A percentile compares a stretch with the other conserved stretches of the same genome.
Evolutionary conservation across 225 moss, liverwort and hornwort species (phyloP).

Genomic region (Ulota crispa): DNA sequence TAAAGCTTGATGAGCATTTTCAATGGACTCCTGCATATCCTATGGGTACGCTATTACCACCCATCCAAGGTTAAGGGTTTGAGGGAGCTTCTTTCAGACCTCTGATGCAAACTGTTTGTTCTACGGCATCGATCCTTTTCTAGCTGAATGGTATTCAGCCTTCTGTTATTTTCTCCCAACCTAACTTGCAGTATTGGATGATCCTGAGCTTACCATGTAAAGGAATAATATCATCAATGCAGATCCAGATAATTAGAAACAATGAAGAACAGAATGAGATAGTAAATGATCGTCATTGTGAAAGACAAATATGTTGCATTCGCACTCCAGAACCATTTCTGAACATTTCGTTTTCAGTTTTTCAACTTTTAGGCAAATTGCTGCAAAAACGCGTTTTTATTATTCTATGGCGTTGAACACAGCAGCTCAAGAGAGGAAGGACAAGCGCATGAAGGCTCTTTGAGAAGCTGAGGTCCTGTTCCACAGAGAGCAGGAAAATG

Average conservation of each 20-base stretch:
- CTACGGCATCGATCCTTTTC: background rate
- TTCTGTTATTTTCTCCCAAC: background rate
- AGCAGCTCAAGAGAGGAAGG: slow-evolving; percentile 42
- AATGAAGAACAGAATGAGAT: background rate
- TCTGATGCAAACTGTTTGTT: background rate
- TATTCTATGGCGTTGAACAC: slow-evolving; percentile 37
- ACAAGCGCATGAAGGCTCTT: slow-evolving; percentile 36
- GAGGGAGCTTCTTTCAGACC: background rate
- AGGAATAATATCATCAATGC: background rate
- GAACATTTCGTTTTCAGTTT: background rate
- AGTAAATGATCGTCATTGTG: background rate
- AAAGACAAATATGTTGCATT: background rate
- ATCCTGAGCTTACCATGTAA: background rate
- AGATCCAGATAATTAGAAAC: background rate
- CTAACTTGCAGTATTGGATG: background rate
- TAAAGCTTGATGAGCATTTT: slow-evolving; percentile 18
- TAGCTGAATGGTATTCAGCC: background rate
- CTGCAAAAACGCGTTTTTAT: slow-evolving; percentile 46
- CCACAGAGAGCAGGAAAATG: slow-evolving; percentile 40
- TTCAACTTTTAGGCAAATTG: slow-evolving; percentile 27
- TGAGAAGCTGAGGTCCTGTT: slow-evolving; percentile 45
- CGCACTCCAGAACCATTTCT: background rate
- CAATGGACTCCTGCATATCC: background rate
- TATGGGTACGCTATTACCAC: slow-evolving; percentile 1
- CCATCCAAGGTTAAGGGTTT: background rate